A percentile compares a stretch with the other conserved stretches of the same genome.
Evolutionary conservation across 768 basidiomycete genomes (phyloP).

Genomic region (Boletus eberwhitei): DNA sequence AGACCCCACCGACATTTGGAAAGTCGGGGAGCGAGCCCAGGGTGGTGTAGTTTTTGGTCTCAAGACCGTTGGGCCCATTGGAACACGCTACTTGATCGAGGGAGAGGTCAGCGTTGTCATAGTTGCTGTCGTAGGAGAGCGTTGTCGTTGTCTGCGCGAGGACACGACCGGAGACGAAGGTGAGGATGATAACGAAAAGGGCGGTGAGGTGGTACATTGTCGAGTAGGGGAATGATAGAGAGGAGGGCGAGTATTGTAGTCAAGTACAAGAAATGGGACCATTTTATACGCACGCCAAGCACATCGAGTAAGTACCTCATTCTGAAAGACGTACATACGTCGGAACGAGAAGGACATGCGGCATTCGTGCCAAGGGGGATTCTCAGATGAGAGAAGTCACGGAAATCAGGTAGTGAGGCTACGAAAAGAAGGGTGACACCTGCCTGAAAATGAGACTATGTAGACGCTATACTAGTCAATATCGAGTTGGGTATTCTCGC

Average conservation of each 20-base stretch:
- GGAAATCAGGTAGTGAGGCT: not conserved
- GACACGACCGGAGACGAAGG: constrained; percentile 12
- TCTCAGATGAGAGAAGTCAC: constrained; percentile 1
- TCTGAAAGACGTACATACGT: not conserved
- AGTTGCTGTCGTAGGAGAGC: constrained; percentile 37
- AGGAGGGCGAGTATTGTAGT: not conserved
- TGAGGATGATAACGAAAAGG: constrained; percentile 12
- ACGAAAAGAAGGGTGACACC: constrained; percentile 1
- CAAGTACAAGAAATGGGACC: not conserved
- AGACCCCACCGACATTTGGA: constrained; percentile 35
- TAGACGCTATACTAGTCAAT: not conserved
- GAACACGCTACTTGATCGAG: constrained; percentile 38
- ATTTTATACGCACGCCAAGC: constrained; percentile 19
- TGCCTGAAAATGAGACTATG: not conserved
- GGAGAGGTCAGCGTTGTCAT: constrained; percentile 30
- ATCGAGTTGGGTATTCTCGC: no score
- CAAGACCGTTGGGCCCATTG: constrained; percentile 36
- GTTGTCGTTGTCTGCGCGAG: constrained; percentile 22
- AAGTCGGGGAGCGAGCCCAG: constrained; percentile 37
- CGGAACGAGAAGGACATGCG: not conserved
- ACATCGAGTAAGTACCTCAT: constrained; percentile 2
- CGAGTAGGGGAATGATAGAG: not conserved
- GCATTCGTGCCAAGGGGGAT: not conserved
- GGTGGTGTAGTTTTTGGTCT: constrained; percentile 33
- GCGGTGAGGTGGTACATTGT: constrained; percentile 28